Base-by-base conservation (phyloP, 73 alveolate genomes). In the Paraurostyla sp. region DNA sequence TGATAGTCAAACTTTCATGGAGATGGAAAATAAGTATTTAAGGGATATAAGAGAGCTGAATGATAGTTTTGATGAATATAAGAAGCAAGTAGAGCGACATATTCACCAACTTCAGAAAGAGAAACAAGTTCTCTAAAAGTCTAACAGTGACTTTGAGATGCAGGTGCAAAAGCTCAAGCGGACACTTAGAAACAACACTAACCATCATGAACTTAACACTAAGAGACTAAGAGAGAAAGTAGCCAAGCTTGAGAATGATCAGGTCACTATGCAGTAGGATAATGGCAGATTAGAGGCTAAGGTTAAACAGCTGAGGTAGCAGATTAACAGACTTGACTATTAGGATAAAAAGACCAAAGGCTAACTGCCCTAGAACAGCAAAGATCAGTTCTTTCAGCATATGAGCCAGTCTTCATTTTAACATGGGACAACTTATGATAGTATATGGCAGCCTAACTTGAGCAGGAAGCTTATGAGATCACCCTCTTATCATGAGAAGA, bases 41-140 rank as follows among this genome's bases (percentile, higher is more conserved):
- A 49, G 80, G 33, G 89, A 78, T 33, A 78, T 78, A 2, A 50
- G 40, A 35, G 89, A 52, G 4, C 32, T 78, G 30, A 78, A 78
- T 78, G 89, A 78, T 35, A 51, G 65, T 52, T 78, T 78, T 52
- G 89, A 78, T 54, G 78, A 50, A 20, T 78, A 78, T 78, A 78
- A 78, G 33, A 41, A 32, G 2, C 32, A 78, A 42, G 78, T 78
- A 0, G 89, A 78, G 46, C 49, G 52, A 35, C 89, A 78, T 54
- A 78, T 78, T 0, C 33, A 40, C 42, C 62, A 78, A 51, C 46
- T 78, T 13, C 16, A 36, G 20, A 52, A 18, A 36, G 89, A 78
- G n/a, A 78, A 78, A 54, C 0, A 29, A 2, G 40, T 4, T 11
- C 6, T 52, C 22, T 20, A 54, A 23, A 78, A 45, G 50, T 20